phyloP scores from a whole-genome alignment of 345 rosid genomes.

The Aethionema arabicum region DNA sequence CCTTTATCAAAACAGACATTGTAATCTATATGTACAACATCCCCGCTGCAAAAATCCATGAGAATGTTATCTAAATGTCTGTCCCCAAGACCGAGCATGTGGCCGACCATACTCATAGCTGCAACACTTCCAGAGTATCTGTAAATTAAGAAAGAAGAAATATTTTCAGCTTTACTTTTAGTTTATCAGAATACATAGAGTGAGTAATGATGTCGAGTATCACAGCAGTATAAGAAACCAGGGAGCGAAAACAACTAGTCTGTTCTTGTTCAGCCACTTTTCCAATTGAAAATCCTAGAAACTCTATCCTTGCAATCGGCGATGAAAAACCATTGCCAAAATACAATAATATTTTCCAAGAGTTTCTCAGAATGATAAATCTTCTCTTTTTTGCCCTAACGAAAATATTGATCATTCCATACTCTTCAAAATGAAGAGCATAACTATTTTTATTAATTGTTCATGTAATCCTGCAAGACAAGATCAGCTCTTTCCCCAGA shows the following conservation, averaged over 20 bases:
- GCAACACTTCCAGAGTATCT: constrained; percentile 94
- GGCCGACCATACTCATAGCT: constrained; percentile 96
- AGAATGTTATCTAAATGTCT: constrained; percentile 95
- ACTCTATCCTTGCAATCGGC: neutral
- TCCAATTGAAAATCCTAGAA: neutral
- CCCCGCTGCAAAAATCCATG: constrained; percentile 86
- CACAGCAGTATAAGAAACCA: constrained; percentile 21
- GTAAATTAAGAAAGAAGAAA: constrained; percentile 29
- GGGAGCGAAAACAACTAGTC: constrained; percentile 3
- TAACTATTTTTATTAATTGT: neutral
- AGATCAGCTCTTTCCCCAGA: neutral
- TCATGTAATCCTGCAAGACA: neutral
- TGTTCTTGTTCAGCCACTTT: constrained; percentile 2
- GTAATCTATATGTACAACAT: constrained; percentile 90
- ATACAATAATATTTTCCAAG: constrained; percentile 1
- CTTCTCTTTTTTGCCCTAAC: neutral
- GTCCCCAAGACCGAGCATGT: constrained; percentile 89
- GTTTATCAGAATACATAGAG: constrained; percentile 3
- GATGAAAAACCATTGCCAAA: constrained; percentile 1
- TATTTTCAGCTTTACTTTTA: constrained; percentile 4
- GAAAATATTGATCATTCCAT: constrained; percentile 15
- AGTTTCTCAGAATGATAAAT: constrained; percentile 10
- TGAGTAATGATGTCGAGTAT: neutral
- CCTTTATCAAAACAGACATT: constrained; percentile 97
- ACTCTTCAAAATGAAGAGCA: constrained; percentile 10